Percentiles rank a stretch among this genome's conserved stretches.
Evolutionary conservation across 108 stramenopile species (phyloP).

Genomic region (Nitzschia putrida): DNA sequence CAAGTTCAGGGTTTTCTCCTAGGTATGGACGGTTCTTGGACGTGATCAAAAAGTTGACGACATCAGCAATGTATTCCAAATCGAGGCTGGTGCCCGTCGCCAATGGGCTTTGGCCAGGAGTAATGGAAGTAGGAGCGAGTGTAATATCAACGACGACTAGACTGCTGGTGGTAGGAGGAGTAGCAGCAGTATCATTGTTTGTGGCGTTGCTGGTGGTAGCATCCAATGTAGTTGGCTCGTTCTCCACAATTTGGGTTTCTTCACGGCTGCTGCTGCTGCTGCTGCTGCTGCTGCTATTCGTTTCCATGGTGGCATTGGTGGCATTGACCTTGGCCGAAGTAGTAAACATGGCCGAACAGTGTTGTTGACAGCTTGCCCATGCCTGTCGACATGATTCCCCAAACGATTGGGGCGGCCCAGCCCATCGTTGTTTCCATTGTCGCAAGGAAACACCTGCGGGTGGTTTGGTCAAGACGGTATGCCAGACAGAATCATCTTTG

Average conservation of each 20-base stretch:
- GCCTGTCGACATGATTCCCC: not conserved
- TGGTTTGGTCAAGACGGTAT: conserved; percentile 45
- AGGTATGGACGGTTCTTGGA: conserved; percentile 41
- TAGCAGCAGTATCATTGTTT: not conserved
- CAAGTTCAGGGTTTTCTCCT: conserved; percentile 55
- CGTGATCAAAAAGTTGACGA: conserved; percentile 65
- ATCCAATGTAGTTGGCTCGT: not conserved
- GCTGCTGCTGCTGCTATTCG: conserved; percentile 1
- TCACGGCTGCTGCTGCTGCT: not conserved
- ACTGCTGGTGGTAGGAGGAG: conserved; percentile 38
- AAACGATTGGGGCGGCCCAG: not conserved
- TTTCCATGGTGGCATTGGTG: not conserved
- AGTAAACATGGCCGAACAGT: not conserved
- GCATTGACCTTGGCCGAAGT: no score
- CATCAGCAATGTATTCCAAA: conserved; percentile 49
- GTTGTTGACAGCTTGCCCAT: not conserved
- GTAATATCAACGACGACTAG: conserved; percentile 68
- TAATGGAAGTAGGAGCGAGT: not conserved
- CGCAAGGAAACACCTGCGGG: conserved; percentile 45
- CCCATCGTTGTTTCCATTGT: conserved; percentile 3
- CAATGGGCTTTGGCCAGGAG: not conserved
- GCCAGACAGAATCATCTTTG: conserved; percentile 61
- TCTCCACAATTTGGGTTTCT: not conserved
- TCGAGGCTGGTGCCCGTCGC: conserved; percentile 43
- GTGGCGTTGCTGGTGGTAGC: not conserved